A percentile compares a stretch with the other conserved stretches of the same genome.
Conservation (phyloP, 2,329 filamentous ascomycete species). For the Cordyceps tenuipes region DNA sequence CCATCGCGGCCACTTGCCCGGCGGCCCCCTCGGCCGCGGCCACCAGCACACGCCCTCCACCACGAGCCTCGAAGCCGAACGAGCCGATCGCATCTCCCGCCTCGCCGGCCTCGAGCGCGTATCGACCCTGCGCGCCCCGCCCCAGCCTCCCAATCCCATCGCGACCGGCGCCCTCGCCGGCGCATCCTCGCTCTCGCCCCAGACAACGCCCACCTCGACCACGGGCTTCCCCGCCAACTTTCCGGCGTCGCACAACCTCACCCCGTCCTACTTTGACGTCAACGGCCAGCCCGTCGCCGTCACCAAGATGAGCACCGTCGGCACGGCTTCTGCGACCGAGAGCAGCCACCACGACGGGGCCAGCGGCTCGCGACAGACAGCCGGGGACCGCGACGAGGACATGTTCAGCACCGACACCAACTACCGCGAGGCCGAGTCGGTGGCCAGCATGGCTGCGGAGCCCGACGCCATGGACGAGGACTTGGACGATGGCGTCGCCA, state of each 20-base stretch:
- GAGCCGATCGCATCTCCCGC: slow-evolving; percentile 89
- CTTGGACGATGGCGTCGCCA: slow-evolving; percentile 33
- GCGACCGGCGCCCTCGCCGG: slow-evolving; percentile 21
- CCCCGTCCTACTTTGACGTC: slow-evolving; percentile 72
- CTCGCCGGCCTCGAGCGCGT: slow-evolving; percentile 87
- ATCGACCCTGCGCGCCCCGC: slow-evolving; percentile 57
- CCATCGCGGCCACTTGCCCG: slow-evolving; percentile 69
- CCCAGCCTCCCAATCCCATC: slow-evolving; percentile 19
- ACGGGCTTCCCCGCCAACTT: slow-evolving; percentile 34
- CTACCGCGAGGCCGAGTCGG: slow-evolving; percentile 48
- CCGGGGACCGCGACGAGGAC: slow-evolving; percentile 55
- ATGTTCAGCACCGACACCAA: slow-evolving; percentile 62
- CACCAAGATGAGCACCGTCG: slow-evolving; percentile 82
- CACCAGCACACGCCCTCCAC: slow-evolving; percentile 52
- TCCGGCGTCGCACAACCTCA: slow-evolving; percentile 33
- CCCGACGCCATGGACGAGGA: slow-evolving; percentile 47
- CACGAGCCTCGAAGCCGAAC: slow-evolving; percentile 79
- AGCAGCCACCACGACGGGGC: slow-evolving; percentile 59
- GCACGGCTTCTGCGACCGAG: slow-evolving; percentile 80
- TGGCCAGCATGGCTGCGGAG: slow-evolving; percentile 44
- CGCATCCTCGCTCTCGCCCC: slow-evolving; percentile 36
- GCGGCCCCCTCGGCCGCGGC: slow-evolving; percentile 41
- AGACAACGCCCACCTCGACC: slow-evolving; percentile 43
- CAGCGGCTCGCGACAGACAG: slow-evolving; percentile 36
- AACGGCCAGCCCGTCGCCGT: slow-evolving; percentile 58